phyloP scores from a whole-genome alignment of 345 rosid species.

The Murraya paniculata region DNA sequence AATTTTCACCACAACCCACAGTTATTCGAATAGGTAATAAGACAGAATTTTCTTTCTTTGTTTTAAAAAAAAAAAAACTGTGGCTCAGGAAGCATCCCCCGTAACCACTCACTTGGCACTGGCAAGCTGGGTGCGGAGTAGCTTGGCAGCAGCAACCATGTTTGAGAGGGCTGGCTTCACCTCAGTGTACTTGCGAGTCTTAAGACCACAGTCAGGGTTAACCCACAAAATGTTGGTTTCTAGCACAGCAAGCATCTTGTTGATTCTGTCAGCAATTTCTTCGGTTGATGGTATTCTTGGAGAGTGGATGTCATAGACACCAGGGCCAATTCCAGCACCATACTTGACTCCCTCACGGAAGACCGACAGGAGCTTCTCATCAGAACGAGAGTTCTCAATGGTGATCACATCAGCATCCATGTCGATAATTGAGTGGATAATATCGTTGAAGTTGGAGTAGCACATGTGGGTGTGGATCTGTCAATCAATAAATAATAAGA shows the following conservation, averaged over 20 bases:
- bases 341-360: constrained; percentile 98
- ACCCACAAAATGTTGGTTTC: constrained; percentile 94
- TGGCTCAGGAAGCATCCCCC: not conserved
- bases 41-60: not conserved
- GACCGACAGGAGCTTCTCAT: constrained; percentile 93
- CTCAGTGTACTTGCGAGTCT: constrained; percentile 87
- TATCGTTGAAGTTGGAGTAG: constrained; percentile 97
- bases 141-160: constrained; percentile 94
- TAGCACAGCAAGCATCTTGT: constrained; percentile 96
- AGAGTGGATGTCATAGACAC: constrained; percentile 95
- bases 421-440: constrained; percentile 91
- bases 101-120: constrained; percentile 65
- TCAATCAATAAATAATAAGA: not conserved
- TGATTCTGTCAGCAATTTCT: constrained; percentile 88
- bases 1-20: constrained; percentile 19
- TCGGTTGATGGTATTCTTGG: constrained; percentile 93
- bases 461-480: constrained; percentile 99
- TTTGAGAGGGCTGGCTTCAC: constrained; percentile 86
- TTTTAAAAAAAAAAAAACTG: constrained; percentile 16
- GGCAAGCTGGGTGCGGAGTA: constrained; percentile 81
- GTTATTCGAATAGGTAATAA: constrained; percentile 24
- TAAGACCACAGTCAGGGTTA: constrained; percentile 96
- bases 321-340: constrained; percentile 97
- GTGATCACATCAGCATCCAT: constrained; percentile 99
- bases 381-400: constrained; percentile 98